Evolutionary conservation across 306 rosid genomes (phyloP), one percentile per base, ranked within the genome.

Genomic region (Dalbergia cochinchinensis): DNA sequence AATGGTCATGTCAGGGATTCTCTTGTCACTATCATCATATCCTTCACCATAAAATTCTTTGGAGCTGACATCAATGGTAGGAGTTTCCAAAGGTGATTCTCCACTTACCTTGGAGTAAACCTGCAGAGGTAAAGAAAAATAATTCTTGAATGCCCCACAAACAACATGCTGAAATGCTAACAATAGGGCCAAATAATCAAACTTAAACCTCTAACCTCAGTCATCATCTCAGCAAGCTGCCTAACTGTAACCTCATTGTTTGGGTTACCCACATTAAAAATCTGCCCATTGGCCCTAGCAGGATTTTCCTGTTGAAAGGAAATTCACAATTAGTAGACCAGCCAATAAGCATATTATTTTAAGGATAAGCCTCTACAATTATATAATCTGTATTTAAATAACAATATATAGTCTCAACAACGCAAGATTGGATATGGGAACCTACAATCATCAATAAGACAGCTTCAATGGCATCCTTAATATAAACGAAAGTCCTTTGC

Each of bases 211-310:
- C 26, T 71, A 71, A 91, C 97, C 96, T 92, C 84, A 14, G 90
- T 87, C 98, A 94, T 94, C 93, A 94, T 90, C 80, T 94, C 97
- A 26, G 93, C 98, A 50, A 94, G 97, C 92, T 92, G 98, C 93
- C 90, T 88, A 42, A 94, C 98, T 5, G 98, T 94, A 60, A 94
- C 98, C 87, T 94, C 98, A 82, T 94, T 94, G 89, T 94, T 80
- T 64, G 98, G 98, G 79, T 94, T 94, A 71, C 98, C 98, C 81
- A 94, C 98, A 63, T 94, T 94, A 80, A 92, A 94, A 73, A 94
- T 94, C 1, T 90, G 98, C 0, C 98, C 85, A 67, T 94, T 94
- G 84, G 96, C 97, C 82, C 97, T 89, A 6, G 81, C 87, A 39
- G 98, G 96, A 73, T 92, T 94, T 94, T 94, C 98, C 98, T 94